Evolutionary conservation across 495 filamentous ascomycete genomes (phyloP).

Genomic region (Neurospora sp.): DNA sequence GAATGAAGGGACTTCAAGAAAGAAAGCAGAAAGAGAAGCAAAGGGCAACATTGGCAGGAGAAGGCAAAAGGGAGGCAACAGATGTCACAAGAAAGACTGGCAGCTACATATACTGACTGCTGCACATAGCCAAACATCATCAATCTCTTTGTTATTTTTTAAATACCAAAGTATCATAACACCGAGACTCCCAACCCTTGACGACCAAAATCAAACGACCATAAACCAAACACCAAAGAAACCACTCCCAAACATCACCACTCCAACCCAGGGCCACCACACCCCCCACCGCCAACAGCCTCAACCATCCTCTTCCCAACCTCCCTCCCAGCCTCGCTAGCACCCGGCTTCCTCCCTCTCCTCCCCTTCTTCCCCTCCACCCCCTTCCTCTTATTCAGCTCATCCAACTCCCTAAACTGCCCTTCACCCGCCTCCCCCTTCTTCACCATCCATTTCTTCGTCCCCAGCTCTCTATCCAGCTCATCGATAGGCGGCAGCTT

Average conservation of each 20-base stretch:
- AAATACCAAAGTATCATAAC: neutral
- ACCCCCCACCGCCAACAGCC: constrained; percentile 29
- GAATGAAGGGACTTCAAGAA: neutral
- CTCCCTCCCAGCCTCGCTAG: constrained; percentile 30
- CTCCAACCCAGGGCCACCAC: constrained; percentile 54
- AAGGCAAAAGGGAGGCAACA: neutral
- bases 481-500: constrained; percentile 81
- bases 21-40: neutral
- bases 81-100: neutral
- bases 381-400: constrained; percentile 30
- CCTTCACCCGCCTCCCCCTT: constrained; percentile 53
- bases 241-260: neutral
- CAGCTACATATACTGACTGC: neutral
- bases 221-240: neutral
- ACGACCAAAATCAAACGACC: neutral
- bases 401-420: constrained; percentile 61
- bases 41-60: neutral
- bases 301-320: constrained; percentile 31
- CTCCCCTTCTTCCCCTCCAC: constrained; percentile 23
- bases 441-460: constrained; percentile 71
- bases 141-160: neutral
- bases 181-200: neutral
- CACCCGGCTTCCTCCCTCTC: constrained; percentile 25
- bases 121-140: neutral
- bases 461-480: constrained; percentile 73